phyloP scores from a whole-genome alignment of 2,329 filamentous ascomycete genomes.

The Diaporthe vaccinii region DNA sequence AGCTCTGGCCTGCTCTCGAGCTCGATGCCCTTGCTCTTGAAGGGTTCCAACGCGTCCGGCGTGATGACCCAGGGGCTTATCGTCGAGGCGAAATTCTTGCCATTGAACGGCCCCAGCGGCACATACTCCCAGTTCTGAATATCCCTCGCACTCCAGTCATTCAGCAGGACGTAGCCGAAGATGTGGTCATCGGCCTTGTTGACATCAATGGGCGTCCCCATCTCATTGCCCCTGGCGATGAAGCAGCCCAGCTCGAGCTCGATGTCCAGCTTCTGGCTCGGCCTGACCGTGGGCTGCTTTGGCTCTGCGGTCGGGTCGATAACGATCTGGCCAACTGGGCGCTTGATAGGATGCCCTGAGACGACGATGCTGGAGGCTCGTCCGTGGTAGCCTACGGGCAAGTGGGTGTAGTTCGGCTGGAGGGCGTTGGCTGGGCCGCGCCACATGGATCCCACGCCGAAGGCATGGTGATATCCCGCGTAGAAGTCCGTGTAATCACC shows the following conservation, averaged over 20 bases:
- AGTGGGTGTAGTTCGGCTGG: constrained; percentile 84
- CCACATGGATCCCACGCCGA: constrained; percentile 76
- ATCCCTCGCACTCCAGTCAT: constrained; percentile 89
- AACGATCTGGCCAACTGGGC: constrained; percentile 82
- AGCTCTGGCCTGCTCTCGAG: constrained; percentile 48
- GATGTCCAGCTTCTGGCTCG: constrained; percentile 78
- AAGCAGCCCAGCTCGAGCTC: constrained; percentile 87
- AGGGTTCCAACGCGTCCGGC: constrained; percentile 78
- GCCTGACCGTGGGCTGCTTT: constrained; percentile 73
- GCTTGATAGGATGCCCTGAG: constrained; percentile 79
- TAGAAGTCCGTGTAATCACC: constrained; percentile 92
- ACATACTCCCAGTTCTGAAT: constrained; percentile 89
- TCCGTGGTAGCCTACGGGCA: constrained; percentile 87
- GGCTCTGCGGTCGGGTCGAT: constrained; percentile 71
- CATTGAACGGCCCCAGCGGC: constrained; percentile 84
- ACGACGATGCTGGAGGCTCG: constrained; percentile 81
- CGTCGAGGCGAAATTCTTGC: constrained; percentile 85
- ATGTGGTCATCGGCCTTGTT: constrained; percentile 74
- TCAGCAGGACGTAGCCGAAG: constrained; percentile 86
- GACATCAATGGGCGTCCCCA: constrained; percentile 75
- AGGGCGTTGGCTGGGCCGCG: constrained; percentile 79
- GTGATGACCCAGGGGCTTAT: constrained; percentile 86
- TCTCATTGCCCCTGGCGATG: constrained; percentile 72
- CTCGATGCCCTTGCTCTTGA: constrained; percentile 51
- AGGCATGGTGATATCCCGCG: constrained; percentile 83